phyloP scores from a whole-genome alignment of 1,284 basidiomycete species.

The Violaceomyces palustris region DNA sequence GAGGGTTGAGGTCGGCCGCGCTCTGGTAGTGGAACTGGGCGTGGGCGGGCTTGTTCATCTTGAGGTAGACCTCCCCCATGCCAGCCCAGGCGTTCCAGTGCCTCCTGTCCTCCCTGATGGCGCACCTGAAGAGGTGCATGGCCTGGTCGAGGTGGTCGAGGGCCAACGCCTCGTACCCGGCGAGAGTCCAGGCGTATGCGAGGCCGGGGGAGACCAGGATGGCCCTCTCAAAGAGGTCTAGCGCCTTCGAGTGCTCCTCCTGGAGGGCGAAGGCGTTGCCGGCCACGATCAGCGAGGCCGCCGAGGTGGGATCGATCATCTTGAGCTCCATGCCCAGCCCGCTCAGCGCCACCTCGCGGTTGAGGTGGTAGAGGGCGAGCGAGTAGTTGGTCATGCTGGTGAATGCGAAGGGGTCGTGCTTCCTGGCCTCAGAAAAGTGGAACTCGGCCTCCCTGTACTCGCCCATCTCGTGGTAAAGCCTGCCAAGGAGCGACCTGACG shows the following conservation, averaged over 20 bases:
- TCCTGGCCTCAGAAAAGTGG: slow-evolving; percentile 30
- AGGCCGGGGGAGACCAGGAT: slow-evolving; percentile 38
- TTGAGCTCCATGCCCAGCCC: slow-evolving; percentile 41
- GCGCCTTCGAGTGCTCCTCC: slow-evolving; percentile 43
- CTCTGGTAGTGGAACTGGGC: too few relatives aligned
- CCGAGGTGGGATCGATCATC: slow-evolving; percentile 28
- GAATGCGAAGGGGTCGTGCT: slow-evolving; percentile 26
- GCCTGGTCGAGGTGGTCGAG: slow-evolving; percentile 40
- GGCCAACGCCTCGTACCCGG: slow-evolving; percentile 48
- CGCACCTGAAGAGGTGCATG: slow-evolving; percentile 42
- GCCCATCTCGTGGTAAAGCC: slow-evolving; percentile 40
- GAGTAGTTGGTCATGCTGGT: slow-evolving; percentile 49
- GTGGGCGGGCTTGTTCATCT: slow-evolving; percentile 30
- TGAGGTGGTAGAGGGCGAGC: slow-evolving; percentile 49
- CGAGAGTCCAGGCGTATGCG: slow-evolving; percentile 50
- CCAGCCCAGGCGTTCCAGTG: slow-evolving; percentile 52
- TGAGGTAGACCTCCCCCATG: slow-evolving; percentile 39
- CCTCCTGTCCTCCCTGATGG: slow-evolving; percentile 39
- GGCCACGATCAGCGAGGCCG: slow-evolving; percentile 40
- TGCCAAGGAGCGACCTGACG: slow-evolving; percentile 35
- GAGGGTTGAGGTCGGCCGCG: too few relatives aligned
- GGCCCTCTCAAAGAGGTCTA: slow-evolving; percentile 45
- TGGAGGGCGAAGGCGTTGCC: slow-evolving; percentile 50
- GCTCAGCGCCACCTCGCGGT: slow-evolving; percentile 47
- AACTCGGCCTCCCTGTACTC: slow-evolving; percentile 39